Percentiles rank a stretch among this genome's conserved stretches.
phyloP scores from a whole-genome alignment of 257 asterid genomes.

The Nicotiana tomentosiformis region DNA sequence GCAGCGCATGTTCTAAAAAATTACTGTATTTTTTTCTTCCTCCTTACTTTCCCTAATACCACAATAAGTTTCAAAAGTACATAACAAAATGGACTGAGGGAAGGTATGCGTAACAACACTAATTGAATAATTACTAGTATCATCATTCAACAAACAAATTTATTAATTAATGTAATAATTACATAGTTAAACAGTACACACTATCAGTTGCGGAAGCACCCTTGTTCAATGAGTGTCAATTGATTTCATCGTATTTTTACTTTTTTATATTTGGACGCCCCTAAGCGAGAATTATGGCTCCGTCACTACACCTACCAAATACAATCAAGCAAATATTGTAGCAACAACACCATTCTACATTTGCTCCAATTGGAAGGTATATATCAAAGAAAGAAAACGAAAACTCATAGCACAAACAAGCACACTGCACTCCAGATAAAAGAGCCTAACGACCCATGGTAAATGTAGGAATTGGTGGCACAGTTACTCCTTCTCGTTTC shows the following conservation, averaged over 20 bases:
- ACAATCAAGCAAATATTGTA: not conserved
- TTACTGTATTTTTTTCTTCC: too few relatives aligned
- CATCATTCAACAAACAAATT: not conserved
- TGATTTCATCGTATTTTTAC: too few relatives aligned
- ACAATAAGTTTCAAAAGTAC: too few relatives aligned
- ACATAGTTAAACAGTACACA: not conserved
- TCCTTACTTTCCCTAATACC: too few relatives aligned
- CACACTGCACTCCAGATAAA: not conserved
- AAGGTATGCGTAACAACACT: too few relatives aligned
- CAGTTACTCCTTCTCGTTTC: constrained; percentile 20
- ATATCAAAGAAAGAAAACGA: not conserved
- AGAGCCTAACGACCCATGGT: constrained; percentile 19
- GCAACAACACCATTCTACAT: not conserved
- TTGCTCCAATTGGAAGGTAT: not conserved
- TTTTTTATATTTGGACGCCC: too few relatives aligned
- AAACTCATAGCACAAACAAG: not conserved
- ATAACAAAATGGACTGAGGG: too few relatives aligned
- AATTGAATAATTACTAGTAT: not conserved
- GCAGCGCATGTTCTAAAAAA: too few relatives aligned
- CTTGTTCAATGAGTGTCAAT: too few relatives aligned
- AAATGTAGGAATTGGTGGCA: constrained; percentile 28
- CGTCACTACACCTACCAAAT: too few relatives aligned
- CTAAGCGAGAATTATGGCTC: too few relatives aligned
- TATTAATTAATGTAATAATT: not conserved
- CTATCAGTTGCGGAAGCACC: too few relatives aligned